Conservation (phyloP, 305 asterid genomes). For the Caryopteris hybrid region DNA sequence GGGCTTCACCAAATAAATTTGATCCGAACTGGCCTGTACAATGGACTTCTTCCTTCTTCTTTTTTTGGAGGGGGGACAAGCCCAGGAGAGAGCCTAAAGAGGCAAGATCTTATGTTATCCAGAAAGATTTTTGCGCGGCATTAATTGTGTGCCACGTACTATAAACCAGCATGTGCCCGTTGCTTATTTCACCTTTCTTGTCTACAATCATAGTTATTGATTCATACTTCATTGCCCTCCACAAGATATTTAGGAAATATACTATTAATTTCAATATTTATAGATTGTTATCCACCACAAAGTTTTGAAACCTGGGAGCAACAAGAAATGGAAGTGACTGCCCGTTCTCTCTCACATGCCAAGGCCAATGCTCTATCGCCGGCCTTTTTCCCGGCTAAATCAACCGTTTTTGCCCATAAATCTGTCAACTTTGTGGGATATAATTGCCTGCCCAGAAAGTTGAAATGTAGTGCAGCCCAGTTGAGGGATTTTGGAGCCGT, state of each 20-base stretch:
- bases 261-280: background rate
- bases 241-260: background rate
- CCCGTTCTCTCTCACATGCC: conserved; percentile 26
- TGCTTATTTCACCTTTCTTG: background rate
- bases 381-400: conserved; percentile 15
- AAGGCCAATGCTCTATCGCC: conserved; percentile 24
- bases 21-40: too few relatives aligned
- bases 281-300: background rate
- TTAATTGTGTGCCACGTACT: conserved; percentile 24
- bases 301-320: background rate
- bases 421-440: conserved; percentile 37
- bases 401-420: conserved; percentile 25
- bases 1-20: background rate
- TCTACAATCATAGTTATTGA: too few relatives aligned
- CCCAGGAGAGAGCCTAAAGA: background rate
- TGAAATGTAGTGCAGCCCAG: conserved; percentile 28
- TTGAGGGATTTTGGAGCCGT: conserved; percentile 40
- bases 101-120: background rate
- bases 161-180: background rate
- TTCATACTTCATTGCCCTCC: conserved; percentile 1
- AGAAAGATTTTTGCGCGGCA: background rate
- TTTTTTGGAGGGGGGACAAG: too few relatives aligned
- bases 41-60: too few relatives aligned
- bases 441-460: conserved; percentile 37
- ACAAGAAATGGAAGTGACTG: conserved; percentile 22